Base-by-base conservation (phyloP, 306 rosid species). In the Rosa multiflora region DNA sequence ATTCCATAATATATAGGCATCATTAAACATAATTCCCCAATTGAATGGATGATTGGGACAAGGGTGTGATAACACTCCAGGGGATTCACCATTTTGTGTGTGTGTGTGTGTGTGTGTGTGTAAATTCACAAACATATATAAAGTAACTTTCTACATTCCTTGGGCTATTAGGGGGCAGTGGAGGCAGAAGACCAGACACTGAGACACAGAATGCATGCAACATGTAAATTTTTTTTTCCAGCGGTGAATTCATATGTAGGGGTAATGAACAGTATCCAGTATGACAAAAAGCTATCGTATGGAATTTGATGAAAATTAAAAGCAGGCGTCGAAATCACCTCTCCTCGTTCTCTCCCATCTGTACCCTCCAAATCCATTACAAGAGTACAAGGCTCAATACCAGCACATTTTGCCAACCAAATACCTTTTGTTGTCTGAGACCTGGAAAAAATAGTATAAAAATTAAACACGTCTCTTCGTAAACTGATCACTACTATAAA, bases 281-380 rank as follows among this genome's bases (percentile, higher is more conserved):
- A 47, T 40, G 64, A 59, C 78, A 64, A 78, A 32, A 56, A 73
- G 74, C 51, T 73, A 80, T 39, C 76, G 59, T 46, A 53, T n/a
- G 43, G 35, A 70, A 78, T 14, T 72, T 20, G 40, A 62, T 49
- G 51, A 82, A 70, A 55, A 52, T 75, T 64, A 71, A 78, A 66
- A 70, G 74, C 53, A 29, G 43, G 44, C 53, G 35, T 62, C 5
- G 76, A 75, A 78, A 51, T 79, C 86, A 96, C 99, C 99, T 96
- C 99, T 87, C 99, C 99, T n/a, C 99, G 93, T 84, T 96, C 99
- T 85, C 99, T 89, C 84, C 99, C 99, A 87, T 96, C 99, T 26
- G 99, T 93, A 76, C 99, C 99, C 90, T 93, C 99, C 85, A 96
- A 88, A 87, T 96, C 99, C 99, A 96, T 93, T 69, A 91, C 99